Evolutionary conservation across 768 basidiomycete species (phyloP).

Genomic region (Amanita pseudoporphyria): DNA sequence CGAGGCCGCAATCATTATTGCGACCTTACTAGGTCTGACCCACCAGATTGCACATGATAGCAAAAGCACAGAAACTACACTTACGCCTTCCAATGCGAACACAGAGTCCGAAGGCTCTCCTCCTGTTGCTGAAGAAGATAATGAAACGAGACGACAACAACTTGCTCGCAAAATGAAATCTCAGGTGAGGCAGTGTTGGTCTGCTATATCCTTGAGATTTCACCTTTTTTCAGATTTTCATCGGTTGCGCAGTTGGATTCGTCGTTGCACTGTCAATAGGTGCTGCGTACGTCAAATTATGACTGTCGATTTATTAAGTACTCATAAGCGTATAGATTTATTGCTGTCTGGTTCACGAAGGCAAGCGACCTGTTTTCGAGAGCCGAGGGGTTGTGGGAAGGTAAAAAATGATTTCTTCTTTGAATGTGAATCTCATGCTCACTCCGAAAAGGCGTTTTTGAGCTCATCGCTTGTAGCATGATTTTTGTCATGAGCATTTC

Average conservation of each 20-base stretch:
- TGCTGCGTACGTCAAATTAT: conserved; percentile 46
- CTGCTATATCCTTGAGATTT: background rate
- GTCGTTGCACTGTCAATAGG: conserved; percentile 75
- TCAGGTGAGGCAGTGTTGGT: conserved; percentile 31
- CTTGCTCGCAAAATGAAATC: conserved; percentile 61
- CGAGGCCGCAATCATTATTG: conserved; percentile 87
- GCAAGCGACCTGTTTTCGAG: conserved; percentile 76
- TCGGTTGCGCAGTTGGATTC: conserved; percentile 70
- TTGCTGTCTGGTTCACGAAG: conserved; percentile 92
- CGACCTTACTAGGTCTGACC: conserved; percentile 86
- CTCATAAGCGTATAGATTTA: conserved; percentile 39
- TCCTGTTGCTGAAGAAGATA: background rate
- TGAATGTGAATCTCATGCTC: background rate
- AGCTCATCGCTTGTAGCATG: conserved; percentile 64
- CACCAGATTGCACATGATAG: conserved; percentile 63
- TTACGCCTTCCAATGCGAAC: conserved; percentile 6
- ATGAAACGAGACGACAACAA: conserved; percentile 16
- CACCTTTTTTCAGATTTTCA: conserved; percentile 49
- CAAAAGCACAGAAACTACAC: conserved; percentile 12
- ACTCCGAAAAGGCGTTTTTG: conserved; percentile 46
- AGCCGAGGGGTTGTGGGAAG: conserved; percentile 92
- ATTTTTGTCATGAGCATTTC: conserved; percentile 91
- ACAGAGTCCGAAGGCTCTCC: conserved; percentile 16
- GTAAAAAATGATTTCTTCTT: conserved; percentile 30
- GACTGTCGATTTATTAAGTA: background rate